Evolutionary conservation across 2,329 filamentous ascomycete species (phyloP).

Genomic region (Botryosphaeria dothidea): DNA sequence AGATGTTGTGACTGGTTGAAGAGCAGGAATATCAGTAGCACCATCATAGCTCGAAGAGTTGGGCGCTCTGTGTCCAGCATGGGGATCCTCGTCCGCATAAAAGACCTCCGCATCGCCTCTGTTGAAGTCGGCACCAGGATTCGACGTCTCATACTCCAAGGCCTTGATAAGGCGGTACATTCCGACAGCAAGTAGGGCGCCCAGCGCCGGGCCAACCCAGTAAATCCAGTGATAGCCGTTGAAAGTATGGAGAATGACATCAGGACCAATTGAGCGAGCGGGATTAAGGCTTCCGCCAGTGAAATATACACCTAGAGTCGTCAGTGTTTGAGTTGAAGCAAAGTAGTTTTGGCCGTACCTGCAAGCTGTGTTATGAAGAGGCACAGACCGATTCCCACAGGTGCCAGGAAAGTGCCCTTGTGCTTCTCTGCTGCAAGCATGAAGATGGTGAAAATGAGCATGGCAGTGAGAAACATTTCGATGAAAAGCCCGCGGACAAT

Average conservation of each 20-base stretch:
- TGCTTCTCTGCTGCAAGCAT: slow-evolving; percentile 46
- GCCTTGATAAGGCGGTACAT: slow-evolving; percentile 53
- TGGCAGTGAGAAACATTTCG: slow-evolving; percentile 53
- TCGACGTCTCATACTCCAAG: slow-evolving; percentile 53
- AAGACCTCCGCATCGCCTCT: slow-evolving; percentile 42
- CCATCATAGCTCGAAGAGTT: background rate
- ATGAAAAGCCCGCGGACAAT: slow-evolving; percentile 49
- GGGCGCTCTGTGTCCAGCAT: background rate
- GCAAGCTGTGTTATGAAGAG: slow-evolving; percentile 50
- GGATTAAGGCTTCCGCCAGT: slow-evolving; percentile 52
- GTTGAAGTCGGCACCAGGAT: slow-evolving; percentile 50
- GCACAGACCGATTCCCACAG: slow-evolving; percentile 46
- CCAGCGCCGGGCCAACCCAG: slow-evolving; percentile 51
- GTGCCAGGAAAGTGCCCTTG: slow-evolving; percentile 41
- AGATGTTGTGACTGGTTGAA: background rate
- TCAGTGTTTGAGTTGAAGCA: background rate
- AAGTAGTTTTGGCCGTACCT: slow-evolving; percentile 27
- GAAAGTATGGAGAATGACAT: slow-evolving; percentile 45
- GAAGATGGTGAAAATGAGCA: slow-evolving; percentile 52
- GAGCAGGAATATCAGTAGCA: background rate
- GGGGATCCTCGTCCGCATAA: slow-evolving; percentile 36
- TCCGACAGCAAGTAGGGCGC: slow-evolving; percentile 47
- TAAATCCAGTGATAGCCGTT: slow-evolving; percentile 53
- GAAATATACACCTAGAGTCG: slow-evolving; percentile 43
- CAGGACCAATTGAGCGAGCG: slow-evolving; percentile 51